These are phyloP conservation scores for Pistacia atlantica DNA, from an alignment of 345 rosid genomes.

Conservation along the genomic window DNA sequence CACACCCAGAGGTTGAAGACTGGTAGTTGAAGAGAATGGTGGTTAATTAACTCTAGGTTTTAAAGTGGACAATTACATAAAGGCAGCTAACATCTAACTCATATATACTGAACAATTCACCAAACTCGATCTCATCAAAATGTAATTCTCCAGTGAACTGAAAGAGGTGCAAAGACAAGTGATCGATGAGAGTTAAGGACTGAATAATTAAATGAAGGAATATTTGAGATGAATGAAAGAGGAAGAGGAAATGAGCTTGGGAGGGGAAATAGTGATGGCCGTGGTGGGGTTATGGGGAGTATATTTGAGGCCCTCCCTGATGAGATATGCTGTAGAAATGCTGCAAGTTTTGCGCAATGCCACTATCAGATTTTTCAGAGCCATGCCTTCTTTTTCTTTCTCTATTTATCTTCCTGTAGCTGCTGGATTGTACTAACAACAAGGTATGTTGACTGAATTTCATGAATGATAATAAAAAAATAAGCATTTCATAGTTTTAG, in stretches of 20 bases:
- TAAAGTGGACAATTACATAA: too few species aligned
- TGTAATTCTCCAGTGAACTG: background rate
- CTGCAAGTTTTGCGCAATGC: slow-evolving; percentile 22
- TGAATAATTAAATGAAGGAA: too few species aligned
- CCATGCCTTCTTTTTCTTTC: slow-evolving; percentile 21
- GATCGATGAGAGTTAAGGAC: too few species aligned
- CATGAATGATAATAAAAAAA: background rate
- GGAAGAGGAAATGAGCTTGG: slow-evolving; percentile 30
- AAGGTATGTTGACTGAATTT: background rate
- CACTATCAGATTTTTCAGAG: slow-evolving; percentile 10
- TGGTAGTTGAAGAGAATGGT: slow-evolving; percentile 4
- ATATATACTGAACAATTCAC: too few species aligned
- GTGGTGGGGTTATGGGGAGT: slow-evolving; percentile 42
- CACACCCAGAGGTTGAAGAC: background rate
- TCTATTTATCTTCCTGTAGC: slow-evolving; percentile 25
- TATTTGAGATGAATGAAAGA: background rate
- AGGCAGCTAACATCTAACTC: too few species aligned
- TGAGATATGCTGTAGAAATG: slow-evolving; percentile 38
- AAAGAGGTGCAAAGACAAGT: too few species aligned
- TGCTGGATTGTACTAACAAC: too few species aligned
- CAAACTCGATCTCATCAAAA: background rate
- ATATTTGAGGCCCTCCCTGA: slow-evolving; percentile 36
- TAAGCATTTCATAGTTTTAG: too few species aligned
- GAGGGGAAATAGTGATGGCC: slow-evolving; percentile 33
- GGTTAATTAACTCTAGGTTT: background rate